phyloP scores from a whole-genome alignment of 345 rosid genomes.

The Moricandia moricandioides region DNA sequence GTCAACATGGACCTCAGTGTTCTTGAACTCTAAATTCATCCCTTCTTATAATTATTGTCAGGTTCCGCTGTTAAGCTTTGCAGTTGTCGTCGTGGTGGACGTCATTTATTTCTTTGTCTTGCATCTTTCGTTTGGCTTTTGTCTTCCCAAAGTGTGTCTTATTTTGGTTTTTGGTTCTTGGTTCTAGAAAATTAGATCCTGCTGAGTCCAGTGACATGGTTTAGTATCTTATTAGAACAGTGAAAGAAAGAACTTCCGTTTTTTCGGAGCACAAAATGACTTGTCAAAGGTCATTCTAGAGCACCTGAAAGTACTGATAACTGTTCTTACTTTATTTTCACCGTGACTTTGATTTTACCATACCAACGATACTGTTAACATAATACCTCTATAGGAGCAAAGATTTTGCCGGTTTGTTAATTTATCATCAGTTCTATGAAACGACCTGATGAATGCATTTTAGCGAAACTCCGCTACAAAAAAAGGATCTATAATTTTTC shows the following conservation, averaged over 20 bases:
- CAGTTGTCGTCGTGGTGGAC: too few species aligned
- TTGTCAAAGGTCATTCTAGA: neutral
- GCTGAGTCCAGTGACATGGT: neutral
- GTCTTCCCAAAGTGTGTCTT: neutral
- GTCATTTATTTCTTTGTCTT: neutral
- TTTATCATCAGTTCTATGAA: neutral
- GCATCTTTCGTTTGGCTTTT: neutral
- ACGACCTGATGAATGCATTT: neutral
- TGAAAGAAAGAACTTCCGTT: neutral
- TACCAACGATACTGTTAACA: neutral
- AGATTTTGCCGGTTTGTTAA: neutral
- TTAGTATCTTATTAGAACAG: too few species aligned
- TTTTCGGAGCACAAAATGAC: neutral
- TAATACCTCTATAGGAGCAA: neutral
- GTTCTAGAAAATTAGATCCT: neutral
- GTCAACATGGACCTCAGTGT: neutral
- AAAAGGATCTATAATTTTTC: too few species aligned
- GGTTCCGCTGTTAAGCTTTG: neutral
- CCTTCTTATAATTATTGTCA: too few species aligned
- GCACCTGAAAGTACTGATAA: neutral
- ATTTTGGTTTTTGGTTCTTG: neutral
- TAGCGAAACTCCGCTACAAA: slow-evolving; percentile 1
- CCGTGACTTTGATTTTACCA: neutral
- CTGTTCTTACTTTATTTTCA: neutral
- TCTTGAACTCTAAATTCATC: neutral